phyloP scores from a whole-genome alignment of 495 filamentous ascomycete genomes.

The Aspergillus avenaceus region DNA sequence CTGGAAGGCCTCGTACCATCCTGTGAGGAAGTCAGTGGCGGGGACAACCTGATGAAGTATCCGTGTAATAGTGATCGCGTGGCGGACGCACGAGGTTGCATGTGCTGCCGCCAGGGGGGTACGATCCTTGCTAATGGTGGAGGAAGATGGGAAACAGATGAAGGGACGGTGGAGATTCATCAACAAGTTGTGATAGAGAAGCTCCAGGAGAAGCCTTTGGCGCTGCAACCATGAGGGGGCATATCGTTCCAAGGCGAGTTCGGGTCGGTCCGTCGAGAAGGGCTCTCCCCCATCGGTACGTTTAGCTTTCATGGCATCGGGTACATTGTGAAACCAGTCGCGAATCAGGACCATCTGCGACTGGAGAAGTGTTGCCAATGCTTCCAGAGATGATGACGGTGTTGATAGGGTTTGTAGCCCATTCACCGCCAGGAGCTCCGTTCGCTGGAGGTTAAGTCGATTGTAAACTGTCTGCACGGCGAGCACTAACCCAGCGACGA shows the following conservation, averaged over 20 bases:
- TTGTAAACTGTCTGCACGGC: constrained; percentile 33
- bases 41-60: constrained; percentile 47
- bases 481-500: constrained; percentile 35
- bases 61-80: constrained; percentile 46
- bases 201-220: constrained; percentile 25
- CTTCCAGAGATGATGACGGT: neutral
- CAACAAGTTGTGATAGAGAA: constrained; percentile 24
- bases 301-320: constrained; percentile 30
- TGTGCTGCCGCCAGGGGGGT: constrained; percentile 21
- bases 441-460: constrained; percentile 28
- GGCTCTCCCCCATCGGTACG: constrained; percentile 30
- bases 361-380: constrained; percentile 24
- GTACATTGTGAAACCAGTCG: constrained; percentile 25
- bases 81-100: constrained; percentile 34
- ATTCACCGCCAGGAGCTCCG: neutral
- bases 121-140: neutral
- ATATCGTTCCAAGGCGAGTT: constrained; percentile 35
- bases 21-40: constrained; percentile 38
- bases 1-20: constrained; percentile 49
- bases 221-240: constrained; percentile 30
- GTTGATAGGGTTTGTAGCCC: constrained; percentile 2
- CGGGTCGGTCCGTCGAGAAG: constrained; percentile 37
- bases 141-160: constrained; percentile 9
- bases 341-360: constrained; percentile 19
- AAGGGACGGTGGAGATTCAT: constrained; percentile 24